phyloP scores from a whole-genome alignment of 129 eudicot species.

The Chrysanthemum lavandulifolium region DNA sequence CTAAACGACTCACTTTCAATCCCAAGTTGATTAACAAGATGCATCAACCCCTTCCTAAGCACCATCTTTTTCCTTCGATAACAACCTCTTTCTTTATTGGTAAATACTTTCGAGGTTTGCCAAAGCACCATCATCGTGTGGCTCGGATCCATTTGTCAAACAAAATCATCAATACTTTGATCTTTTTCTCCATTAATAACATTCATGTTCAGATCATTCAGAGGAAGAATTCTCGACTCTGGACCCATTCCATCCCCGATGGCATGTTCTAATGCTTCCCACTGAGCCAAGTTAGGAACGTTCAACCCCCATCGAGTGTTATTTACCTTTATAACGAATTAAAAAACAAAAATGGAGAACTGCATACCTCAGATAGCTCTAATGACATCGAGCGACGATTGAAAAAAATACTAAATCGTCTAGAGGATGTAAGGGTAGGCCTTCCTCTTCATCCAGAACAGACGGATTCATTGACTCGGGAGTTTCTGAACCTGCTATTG shows the following conservation, averaged over 20 bases:
- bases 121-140: conserved; percentile 35
- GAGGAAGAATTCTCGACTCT: conserved; percentile 74
- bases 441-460: no score
- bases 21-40: background rate
- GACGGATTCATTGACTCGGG: no score
- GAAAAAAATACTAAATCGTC: no score
- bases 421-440: no score
- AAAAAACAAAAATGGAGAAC: no score
- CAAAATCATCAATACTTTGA: conserved; percentile 38
- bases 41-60: conserved; percentile 88
- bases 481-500: no score
- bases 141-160: conserved; percentile 48
- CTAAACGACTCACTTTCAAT: no score
- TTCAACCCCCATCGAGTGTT: conserved; percentile 74
- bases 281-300: conserved; percentile 84
- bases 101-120: conserved; percentile 40
- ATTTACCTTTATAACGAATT: no score
- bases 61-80: conserved; percentile 82
- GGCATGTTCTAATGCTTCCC: conserved; percentile 86
- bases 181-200: conserved; percentile 40
- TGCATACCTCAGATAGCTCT: no score
- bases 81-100: conserved; percentile 67
- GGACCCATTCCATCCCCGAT: conserved; percentile 45
- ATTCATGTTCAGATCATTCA: conserved; percentile 71
- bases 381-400: no score